phyloP scores from a whole-genome alignment of 1,284 basidiomycete species.

The Chondrostereum purpureum region DNA sequence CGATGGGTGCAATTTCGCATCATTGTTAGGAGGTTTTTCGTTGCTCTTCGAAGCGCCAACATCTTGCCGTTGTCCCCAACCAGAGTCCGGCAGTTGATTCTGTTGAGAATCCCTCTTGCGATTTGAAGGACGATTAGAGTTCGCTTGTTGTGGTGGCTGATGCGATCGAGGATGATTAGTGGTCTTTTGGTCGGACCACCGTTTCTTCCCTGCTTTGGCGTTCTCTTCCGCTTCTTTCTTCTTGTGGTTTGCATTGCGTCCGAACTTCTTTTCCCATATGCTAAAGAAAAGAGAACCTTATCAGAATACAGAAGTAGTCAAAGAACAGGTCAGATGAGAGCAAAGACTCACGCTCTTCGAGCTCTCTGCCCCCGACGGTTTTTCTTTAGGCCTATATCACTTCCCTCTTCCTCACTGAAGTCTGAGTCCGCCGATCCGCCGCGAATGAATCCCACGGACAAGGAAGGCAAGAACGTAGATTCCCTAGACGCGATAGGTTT shows the following conservation, averaged over 20 bases:
- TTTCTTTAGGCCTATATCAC: constrained; percentile 59
- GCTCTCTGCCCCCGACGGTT: constrained; percentile 91
- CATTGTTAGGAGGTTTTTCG: constrained; percentile 2
- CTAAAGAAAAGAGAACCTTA: constrained; percentile 39
- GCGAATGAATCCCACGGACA: constrained; percentile 78
- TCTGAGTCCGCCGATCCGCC: constrained; percentile 79
- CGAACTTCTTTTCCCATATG: constrained; percentile 97
- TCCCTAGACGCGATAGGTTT: constrained; percentile 18
- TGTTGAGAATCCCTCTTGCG: constrained; percentile 6
- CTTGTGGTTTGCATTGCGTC: constrained; percentile 86
- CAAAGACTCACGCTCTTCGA: constrained; percentile 72
- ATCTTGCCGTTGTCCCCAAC: constrained; percentile 2
- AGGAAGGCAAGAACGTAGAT: constrained; percentile 84
- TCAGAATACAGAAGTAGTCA: constrained; percentile 9
- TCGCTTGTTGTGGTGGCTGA: not conserved
- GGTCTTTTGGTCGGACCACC: constrained; percentile 8
- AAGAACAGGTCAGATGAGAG: constrained; percentile 9
- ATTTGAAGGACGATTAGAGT: not conserved
- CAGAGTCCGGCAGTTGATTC: constrained; percentile 16
- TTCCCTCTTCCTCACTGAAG: constrained; percentile 62
- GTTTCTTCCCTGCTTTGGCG: constrained; percentile 7
- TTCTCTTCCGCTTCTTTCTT: constrained; percentile 47
- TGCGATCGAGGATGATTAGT: not conserved
- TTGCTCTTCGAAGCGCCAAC: not conserved
- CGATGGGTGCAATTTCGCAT: constrained; percentile 71